Evolutionary conservation across 2,329 filamentous ascomycete genomes (phyloP).

Genomic region (Fusarium sp.): DNA sequence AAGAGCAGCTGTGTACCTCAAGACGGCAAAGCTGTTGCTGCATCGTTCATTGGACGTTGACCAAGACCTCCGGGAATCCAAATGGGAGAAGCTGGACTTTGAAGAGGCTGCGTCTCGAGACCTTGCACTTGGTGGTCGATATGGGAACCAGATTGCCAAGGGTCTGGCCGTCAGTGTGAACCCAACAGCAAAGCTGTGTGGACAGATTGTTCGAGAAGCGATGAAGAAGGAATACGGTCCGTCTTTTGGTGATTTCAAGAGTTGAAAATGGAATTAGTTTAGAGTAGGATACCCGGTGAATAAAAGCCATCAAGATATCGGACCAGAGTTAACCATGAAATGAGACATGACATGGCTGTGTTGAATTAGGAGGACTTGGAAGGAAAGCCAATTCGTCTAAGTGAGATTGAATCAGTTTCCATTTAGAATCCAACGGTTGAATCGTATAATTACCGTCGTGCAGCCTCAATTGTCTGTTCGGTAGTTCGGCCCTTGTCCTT

Average conservation of each 20-base stretch:
- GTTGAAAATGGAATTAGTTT: conserved; percentile 21
- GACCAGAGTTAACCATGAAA: not conserved
- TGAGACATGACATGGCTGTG: not conserved
- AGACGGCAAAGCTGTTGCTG: conserved; percentile 64
- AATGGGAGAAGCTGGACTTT: conserved; percentile 67
- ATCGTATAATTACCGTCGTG: conserved; percentile 52
- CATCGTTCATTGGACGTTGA: conserved; percentile 54
- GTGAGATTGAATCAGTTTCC: conserved; percentile 1
- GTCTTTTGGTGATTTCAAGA: conserved; percentile 56
- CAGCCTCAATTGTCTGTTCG: conserved; percentile 61
- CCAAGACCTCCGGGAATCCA: conserved; percentile 55
- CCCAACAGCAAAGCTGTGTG: conserved; percentile 76
- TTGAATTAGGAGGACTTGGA: conserved; percentile 36
- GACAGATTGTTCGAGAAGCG: conserved; percentile 75
- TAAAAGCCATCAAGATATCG: not conserved
- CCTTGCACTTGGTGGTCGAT: conserved; percentile 72
- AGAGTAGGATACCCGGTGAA: conserved; percentile 10
- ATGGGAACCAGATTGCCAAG: conserved; percentile 74
- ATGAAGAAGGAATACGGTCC: conserved; percentile 76
- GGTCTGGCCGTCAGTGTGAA: conserved; percentile 73
- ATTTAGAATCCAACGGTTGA: not conserved
- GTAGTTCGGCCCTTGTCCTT: conserved; percentile 67
- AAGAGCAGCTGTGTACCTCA: conserved; percentile 72
- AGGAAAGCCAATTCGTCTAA: conserved; percentile 48
- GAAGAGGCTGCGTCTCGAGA: conserved; percentile 72